Evolutionary conservation across 208 protist genomes (phyloP), one percentile per base, ranked within the genome.

Genomic region (Trypanosoma lewisi): DNA sequence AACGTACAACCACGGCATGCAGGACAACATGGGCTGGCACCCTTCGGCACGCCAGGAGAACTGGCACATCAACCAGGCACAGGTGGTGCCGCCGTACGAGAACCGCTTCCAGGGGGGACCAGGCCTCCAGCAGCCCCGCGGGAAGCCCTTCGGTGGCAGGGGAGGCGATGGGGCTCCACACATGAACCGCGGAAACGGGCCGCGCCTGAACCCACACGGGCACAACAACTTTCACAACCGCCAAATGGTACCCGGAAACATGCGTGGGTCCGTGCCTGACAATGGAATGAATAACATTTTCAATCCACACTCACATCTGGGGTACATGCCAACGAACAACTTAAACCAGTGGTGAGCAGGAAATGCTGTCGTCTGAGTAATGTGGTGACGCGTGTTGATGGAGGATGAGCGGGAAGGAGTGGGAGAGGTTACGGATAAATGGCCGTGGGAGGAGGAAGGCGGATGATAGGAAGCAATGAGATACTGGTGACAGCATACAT

Each of bases 161-260:
- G 58, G 67, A 1, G 67, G 56, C 37, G 67, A 61, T 49, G 51
- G 11, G 7, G 30, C 62, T 19, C 37, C 52, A 5, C 67, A 64
- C 58, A 66, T 72, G 49, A 52, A 52, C 9, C 67, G 67, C 28
- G 65, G 65, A 36, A 54, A 62, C 21, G 31, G 23, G 21, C 65
- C 66, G 67, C 56, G 67, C 25, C 25, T 33, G 2, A 59, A 44
- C n/a, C 56, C 56, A 41, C 65, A 71, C 36, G 45, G 57, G 65
- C 36, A 34, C 9, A 34, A 21, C 28, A 56, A 45, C 25, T 64
- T 63, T 42, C 45, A 55, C 36, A 51, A 36, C n/a, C 44, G 50
- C 16, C 65, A 9, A 23, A 56, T 64, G 65, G 47, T 4, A n/a
- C 27, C 34, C 19, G 47, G 31, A 27, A 49, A 69, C 21, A 21